Conservation (phyloP, 768 basidiomycete genomes). For the Auricularia sp. region DNA sequence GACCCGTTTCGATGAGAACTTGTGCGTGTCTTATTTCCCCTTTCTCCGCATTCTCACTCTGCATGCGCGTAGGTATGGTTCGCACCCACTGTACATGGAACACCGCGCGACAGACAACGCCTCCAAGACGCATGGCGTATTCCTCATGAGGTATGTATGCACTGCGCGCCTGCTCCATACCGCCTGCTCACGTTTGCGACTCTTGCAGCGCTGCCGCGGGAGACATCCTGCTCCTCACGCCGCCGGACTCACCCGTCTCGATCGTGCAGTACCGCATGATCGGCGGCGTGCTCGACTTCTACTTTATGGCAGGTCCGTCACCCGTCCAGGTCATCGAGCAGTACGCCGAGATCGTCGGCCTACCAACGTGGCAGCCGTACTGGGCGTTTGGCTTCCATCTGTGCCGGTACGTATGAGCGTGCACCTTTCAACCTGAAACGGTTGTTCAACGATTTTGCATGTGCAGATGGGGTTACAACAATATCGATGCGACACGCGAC, state of each 20-base stretch:
- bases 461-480: slow-evolving; percentile 41
- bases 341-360: slow-evolving; percentile 56
- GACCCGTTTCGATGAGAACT: slow-evolving; percentile 58
- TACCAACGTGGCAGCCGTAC: slow-evolving; percentile 59
- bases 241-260: slow-evolving; percentile 41
- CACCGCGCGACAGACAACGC: slow-evolving; percentile 49
- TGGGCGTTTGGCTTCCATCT: slow-evolving; percentile 78
- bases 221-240: slow-evolving; percentile 60
- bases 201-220: slow-evolving; percentile 49
- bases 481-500: slow-evolving; percentile 46
- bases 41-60: background rate
- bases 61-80: slow-evolving; percentile 43
- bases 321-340: slow-evolving; percentile 36
- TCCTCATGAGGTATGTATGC: slow-evolving; percentile 49
- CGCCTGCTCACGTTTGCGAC: background rate
- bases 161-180: background rate
- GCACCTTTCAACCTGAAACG: background rate
- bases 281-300: slow-evolving; percentile 69
- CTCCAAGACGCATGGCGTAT: slow-evolving; percentile 65
- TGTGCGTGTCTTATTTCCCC: slow-evolving; percentile 30
- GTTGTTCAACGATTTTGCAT: slow-evolving; percentile 10
- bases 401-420: slow-evolving; percentile 11
- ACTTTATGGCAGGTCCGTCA: slow-evolving; percentile 55
- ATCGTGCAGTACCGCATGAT: slow-evolving; percentile 64
- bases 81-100: slow-evolving; percentile 65